These are phyloP conservation scores for Termitomyces sp. DNA, from an alignment of 768 basidiomycete species.

Conservation along the genomic window DNA sequence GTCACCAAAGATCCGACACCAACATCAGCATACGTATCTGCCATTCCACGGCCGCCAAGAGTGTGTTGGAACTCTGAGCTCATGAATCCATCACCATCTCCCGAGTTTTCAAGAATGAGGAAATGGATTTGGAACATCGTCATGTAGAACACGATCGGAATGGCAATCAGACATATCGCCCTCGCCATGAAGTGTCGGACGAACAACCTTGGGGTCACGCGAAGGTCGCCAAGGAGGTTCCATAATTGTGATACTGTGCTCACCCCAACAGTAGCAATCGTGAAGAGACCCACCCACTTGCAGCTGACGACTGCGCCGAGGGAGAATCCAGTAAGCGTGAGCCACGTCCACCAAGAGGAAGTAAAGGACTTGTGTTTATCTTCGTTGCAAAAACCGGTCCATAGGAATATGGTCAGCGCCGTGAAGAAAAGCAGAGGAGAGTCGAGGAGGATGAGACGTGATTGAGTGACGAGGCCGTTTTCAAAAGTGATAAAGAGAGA, in stretches of 20 bases:
- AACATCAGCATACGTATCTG: conserved; percentile 90
- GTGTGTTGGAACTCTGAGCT: conserved; percentile 99
- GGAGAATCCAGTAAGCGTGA: conserved; percentile 77
- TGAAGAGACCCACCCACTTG: conserved; percentile 99
- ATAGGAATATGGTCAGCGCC: conserved; percentile 79
- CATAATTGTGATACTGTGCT: conserved; percentile 85
- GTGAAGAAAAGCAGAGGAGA: conserved; percentile 99
- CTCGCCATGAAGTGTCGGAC: conserved; percentile 83
- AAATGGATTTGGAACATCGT: conserved; percentile 96
- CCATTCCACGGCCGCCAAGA: conserved; percentile 82
- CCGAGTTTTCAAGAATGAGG: conserved; percentile 78
- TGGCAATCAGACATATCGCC: conserved; percentile 80
- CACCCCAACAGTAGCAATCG: conserved; percentile 88
- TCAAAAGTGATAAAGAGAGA: conserved; percentile 93
- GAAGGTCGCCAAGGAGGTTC: conserved; percentile 82
- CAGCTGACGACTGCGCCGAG: conserved; percentile 91
- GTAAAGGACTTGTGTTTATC: conserved; percentile 83
- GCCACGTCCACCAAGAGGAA: conserved; percentile 89
- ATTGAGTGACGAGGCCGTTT: conserved; percentile 94
- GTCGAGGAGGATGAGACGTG: conserved; percentile 94
- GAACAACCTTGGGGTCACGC: conserved; percentile 71
- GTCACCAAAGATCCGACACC: conserved; percentile 78
- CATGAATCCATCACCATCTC: conserved; percentile 99
- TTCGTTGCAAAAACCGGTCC: conserved; percentile 89
- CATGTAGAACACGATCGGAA: conserved; percentile 92